phyloP scores from a whole-genome alignment of 345 rosid species.

The Ricinus communis region DNA sequence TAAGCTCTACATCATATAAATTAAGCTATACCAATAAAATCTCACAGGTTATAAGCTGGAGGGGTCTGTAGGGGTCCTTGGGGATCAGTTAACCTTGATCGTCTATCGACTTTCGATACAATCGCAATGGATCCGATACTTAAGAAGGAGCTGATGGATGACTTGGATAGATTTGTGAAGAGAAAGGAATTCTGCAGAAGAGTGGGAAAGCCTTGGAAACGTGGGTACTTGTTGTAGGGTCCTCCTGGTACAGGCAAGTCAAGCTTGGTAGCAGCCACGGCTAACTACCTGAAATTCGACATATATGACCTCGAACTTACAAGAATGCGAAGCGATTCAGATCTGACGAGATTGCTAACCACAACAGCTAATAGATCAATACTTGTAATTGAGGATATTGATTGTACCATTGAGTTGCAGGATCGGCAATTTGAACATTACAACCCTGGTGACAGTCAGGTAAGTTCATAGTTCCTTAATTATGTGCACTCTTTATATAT shows the following conservation, averaged over 20 bases:
- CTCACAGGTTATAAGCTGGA: too few relatives aligned
- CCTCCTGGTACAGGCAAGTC: conserved; percentile 82
- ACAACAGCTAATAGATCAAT: conserved; percentile 69
- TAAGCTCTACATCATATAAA: too few relatives aligned
- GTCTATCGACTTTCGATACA: conserved; percentile 69
- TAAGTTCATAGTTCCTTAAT: too few relatives aligned
- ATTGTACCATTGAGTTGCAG: conserved; percentile 49
- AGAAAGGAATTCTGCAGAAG: conserved; percentile 55
- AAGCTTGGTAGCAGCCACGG: conserved; percentile 80
- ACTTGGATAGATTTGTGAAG: conserved; percentile 54
- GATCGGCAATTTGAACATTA: conserved; percentile 26
- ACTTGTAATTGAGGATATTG: conserved; percentile 68
- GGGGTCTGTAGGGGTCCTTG: conserved; percentile 13
- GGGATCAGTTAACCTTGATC: conserved; percentile 62
- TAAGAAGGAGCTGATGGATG: conserved; percentile 48
- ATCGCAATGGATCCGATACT: conserved; percentile 51
- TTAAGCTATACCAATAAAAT: too few relatives aligned
- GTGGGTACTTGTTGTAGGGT: conserved; percentile 71
- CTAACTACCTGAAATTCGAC: conserved; percentile 70
- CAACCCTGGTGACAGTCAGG: too few relatives aligned
- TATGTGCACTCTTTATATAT: too few relatives aligned
- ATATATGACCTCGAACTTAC: conserved; percentile 62
- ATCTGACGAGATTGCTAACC: conserved; percentile 47
- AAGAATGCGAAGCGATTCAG: conserved; percentile 40
- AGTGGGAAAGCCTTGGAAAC: conserved; percentile 82